Conservation (phyloP, 2,329 filamentous ascomycete species). For the Cercospora zeae-maydis region DNA sequence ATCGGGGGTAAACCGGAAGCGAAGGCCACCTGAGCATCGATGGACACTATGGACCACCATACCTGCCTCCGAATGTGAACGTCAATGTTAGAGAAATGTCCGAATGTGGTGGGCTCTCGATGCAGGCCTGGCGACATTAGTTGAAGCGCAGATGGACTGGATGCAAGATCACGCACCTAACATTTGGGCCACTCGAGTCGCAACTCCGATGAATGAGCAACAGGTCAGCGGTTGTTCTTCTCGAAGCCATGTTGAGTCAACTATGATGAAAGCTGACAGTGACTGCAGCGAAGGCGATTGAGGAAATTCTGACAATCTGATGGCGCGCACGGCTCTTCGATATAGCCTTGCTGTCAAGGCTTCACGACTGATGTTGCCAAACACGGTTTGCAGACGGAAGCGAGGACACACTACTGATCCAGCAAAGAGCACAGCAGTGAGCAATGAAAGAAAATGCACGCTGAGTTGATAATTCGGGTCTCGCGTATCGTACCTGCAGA, state of each 20-base stretch:
- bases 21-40: slow-evolving; percentile 49
- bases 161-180: slow-evolving; percentile 35
- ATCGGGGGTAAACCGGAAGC: slow-evolving; percentile 48
- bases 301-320: slow-evolving; percentile 37
- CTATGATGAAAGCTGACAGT: slow-evolving; percentile 46
- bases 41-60: slow-evolving; percentile 51
- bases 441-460: slow-evolving; percentile 23
- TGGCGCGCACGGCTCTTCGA: slow-evolving; percentile 23
- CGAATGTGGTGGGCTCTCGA: slow-evolving; percentile 48
- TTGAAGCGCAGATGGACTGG: not conserved
- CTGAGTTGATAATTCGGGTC: slow-evolving; percentile 22
- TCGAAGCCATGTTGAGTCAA: slow-evolving; percentile 37
- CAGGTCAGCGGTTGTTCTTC: slow-evolving; percentile 50
- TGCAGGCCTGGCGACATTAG: slow-evolving; percentile 36
- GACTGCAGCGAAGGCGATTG: slow-evolving; percentile 46
- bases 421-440: slow-evolving; percentile 26
- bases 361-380: slow-evolving; percentile 23
- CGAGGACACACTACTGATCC: slow-evolving; percentile 26
- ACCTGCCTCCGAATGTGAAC: slow-evolving; percentile 46
- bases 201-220: slow-evolving; percentile 48
- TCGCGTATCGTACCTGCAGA: slow-evolving; percentile 17
- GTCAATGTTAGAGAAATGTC: slow-evolving; percentile 42
- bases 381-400: slow-evolving; percentile 20
- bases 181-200: slow-evolving; percentile 47
- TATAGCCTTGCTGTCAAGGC: slow-evolving; percentile 23